Conservation (phyloP, 768 basidiomycete genomes). For the Lactarius evosmus region DNA sequence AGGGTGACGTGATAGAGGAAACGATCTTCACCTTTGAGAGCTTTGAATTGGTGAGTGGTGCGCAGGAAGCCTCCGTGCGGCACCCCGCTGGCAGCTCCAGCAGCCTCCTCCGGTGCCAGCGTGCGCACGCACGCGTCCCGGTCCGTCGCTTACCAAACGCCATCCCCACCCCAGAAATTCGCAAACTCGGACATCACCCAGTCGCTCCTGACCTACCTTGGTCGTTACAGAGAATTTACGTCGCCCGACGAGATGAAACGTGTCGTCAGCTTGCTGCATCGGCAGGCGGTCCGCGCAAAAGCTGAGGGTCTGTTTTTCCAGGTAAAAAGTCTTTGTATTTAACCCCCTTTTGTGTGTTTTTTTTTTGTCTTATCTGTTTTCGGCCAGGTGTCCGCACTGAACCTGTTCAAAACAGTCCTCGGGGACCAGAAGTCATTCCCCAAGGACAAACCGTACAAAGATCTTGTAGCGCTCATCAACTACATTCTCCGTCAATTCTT, state of each 20-base stretch:
- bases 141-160: conserved; percentile 25
- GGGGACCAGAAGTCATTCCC: conserved; percentile 78
- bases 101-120: background rate
- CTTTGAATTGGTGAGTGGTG: conserved; percentile 77
- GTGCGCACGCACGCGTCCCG: conserved; percentile 8
- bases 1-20: conserved; percentile 60
- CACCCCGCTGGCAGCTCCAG: background rate
- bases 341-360: conserved; percentile 16
- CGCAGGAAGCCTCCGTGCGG: too few species aligned
- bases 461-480: conserved; percentile 79
- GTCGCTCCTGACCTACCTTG: conserved; percentile 79
- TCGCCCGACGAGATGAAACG: conserved; percentile 83
- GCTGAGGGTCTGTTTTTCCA: conserved; percentile 96
- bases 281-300: conserved; percentile 86
- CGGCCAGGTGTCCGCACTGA: conserved; percentile 79
- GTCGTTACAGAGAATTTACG: conserved; percentile 78
- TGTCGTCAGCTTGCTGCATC: conserved; percentile 83
- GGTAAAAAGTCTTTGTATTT: conserved; percentile 44
- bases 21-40: conserved; percentile 89
- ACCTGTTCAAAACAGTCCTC: conserved; percentile 84
- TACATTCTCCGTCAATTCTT: conserved; percentile 92
- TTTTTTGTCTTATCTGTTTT: conserved; percentile 3
- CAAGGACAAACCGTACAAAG: conserved; percentile 73
- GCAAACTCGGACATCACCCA: conserved; percentile 81
- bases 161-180: conserved; percentile 69